A percentile compares a stretch with the other conserved stretches of the same genome.
These are phyloP conservation scores for Mortierella sp. DNA, from an alignment of 371 early-diverging fungal species.

Conservation along the genomic window DNA sequence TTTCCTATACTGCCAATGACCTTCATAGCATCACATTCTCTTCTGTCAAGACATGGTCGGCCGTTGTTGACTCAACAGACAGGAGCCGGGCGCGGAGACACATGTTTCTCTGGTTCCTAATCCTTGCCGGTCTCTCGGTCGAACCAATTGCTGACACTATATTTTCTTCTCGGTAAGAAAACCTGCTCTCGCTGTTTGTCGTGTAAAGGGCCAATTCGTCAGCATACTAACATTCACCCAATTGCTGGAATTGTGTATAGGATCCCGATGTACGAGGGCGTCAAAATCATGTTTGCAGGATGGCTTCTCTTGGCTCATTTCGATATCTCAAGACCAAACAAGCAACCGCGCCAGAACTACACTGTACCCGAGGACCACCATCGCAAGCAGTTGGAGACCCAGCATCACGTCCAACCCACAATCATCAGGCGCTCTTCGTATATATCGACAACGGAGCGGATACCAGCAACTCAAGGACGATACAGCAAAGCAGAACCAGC, in stretches of 20 bases:
- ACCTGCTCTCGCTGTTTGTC: neutral
- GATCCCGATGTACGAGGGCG: conserved; percentile 40
- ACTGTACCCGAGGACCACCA: neutral
- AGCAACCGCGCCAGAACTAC: neutral
- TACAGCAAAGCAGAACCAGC: neutral
- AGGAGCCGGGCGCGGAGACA: conserved; percentile 40
- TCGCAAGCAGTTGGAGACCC: neutral
- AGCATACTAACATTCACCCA: neutral
- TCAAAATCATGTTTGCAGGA: conserved; percentile 35
- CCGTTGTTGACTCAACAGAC: conserved; percentile 42
- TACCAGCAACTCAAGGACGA: neutral
- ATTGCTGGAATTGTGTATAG: conserved; percentile 6
- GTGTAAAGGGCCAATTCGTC: neutral
- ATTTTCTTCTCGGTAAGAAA: conserved; percentile 22
- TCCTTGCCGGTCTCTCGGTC: conserved; percentile 33
- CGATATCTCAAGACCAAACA: conserved; percentile 25
- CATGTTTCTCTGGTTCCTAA: conserved; percentile 48
- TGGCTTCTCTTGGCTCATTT: conserved; percentile 52
- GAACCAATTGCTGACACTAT: conserved; percentile 47
- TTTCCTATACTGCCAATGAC: neutral
- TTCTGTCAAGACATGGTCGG: conserved; percentile 53
- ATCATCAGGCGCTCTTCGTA: neutral
- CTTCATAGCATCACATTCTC: conserved; percentile 39
- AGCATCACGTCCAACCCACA: neutral
- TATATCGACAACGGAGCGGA: conserved; percentile 1